These are phyloP conservation scores for Ophiorrhiza pumila DNA, from an alignment of 257 asterid genomes.

Conservation along the genomic window DNA sequence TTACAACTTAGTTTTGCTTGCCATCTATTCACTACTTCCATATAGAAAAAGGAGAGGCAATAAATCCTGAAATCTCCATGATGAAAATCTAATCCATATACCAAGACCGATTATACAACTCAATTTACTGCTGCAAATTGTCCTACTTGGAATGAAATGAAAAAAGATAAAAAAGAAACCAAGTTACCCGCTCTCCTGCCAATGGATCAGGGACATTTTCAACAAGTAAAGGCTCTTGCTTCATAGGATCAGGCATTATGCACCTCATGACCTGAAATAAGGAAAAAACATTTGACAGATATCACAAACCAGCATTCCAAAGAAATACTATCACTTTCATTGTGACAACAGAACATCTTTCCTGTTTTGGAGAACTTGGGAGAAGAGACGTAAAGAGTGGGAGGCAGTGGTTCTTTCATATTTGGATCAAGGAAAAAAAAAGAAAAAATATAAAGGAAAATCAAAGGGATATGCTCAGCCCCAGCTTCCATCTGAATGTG, in stretches of 20 bases:
- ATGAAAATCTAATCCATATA: too few relatives aligned
- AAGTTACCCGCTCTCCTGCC: slow-evolving; percentile 91
- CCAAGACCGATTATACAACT: too few relatives aligned
- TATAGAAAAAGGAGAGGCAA: neutral
- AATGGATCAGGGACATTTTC: slow-evolving; percentile 74
- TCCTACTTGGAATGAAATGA: too few relatives aligned
- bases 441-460: too few relatives aligned
- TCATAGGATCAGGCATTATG: slow-evolving; percentile 75
- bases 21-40: neutral
- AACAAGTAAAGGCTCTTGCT: slow-evolving; percentile 68
- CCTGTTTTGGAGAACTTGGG: neutral
- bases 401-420: too few relatives aligned
- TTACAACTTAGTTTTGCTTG: too few relatives aligned
- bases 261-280: slow-evolving; percentile 60
- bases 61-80: neutral
- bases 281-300: neutral
- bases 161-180: neutral
- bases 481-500: too few relatives aligned
- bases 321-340: neutral
- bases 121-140: too few relatives aligned
- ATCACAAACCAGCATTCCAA: neutral
- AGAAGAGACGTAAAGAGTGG: too few relatives aligned
- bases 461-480: too few relatives aligned
- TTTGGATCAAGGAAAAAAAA: too few relatives aligned
- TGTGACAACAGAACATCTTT: neutral